Evolutionary conservation across 2,329 filamentous ascomycete genomes (phyloP), one percentile per base, ranked within the genome.

Genomic region (Ophiosphaerella herpotricha): DNA sequence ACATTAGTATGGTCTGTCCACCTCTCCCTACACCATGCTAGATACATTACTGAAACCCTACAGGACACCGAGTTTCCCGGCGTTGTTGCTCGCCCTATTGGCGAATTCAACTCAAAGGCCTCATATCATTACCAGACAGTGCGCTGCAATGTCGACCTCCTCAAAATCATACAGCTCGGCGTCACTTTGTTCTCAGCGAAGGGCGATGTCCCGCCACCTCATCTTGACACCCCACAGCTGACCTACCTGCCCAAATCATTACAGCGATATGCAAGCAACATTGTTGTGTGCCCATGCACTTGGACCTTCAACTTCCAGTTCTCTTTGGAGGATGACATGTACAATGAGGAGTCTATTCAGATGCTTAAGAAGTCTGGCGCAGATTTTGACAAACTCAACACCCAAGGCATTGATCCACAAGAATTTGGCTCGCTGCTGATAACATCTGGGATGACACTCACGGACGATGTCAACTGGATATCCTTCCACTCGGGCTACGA

Each of bases 291-390:
- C 51, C 93, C 90, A 13, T 95, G 89, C 70, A 95, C 93, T 14
- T 99, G 94, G 94, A 93, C 97, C 63, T 99, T 99, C 82, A 97
- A 99, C 80, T 99, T 99, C 77, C 88, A 92, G 64, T 99, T 97
- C 74, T 94, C 91, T 1, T 81, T 97, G 8, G 89, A 94, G 60
- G 86, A 93, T 34, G 94, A 99, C 75, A 99, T 99, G 94, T 97
- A 95, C 76, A 94, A 95, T 57, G 89, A 96, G 70, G 89, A 91
- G 50, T 97, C 91, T 13, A 97, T 97, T 60, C 89, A 94, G 58
- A 91, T 96, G 63, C 82, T 97, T 16, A 87, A 91, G 62, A 88
- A 90, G 65, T 90, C 91, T 2, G 94, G 94, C n/a, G 92, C 97
- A 54, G 91, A 97, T 72, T 97, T 99, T 59, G 81, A 84, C 46